Evolutionary conservation across 2,329 filamentous ascomycete genomes (phyloP).

Genomic region (Chalara sp.): DNA sequence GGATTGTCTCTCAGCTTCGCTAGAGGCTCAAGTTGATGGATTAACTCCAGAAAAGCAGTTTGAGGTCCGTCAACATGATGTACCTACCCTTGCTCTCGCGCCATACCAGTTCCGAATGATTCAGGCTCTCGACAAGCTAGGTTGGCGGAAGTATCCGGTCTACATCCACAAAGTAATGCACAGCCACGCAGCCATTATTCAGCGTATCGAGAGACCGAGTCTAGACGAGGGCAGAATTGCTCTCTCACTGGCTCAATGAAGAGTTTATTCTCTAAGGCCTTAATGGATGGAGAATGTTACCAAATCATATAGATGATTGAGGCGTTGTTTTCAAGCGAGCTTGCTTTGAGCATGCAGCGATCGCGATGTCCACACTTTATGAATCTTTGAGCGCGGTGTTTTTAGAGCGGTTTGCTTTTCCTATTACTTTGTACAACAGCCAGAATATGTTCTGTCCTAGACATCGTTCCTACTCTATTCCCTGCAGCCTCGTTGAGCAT

Average conservation of each 20-base stretch:
- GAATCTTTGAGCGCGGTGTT: no score
- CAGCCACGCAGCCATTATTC: constrained; percentile 85
- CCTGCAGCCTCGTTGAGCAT: no score
- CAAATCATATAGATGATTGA: no score
- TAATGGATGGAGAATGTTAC: no score
- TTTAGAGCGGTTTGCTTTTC: no score
- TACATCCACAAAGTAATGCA: constrained; percentile 74
- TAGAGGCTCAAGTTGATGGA: constrained; percentile 2
- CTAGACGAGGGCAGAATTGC: constrained; percentile 68
- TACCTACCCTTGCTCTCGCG: constrained; percentile 70
- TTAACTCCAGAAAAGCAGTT: constrained; percentile 13
- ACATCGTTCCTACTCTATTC: no score
- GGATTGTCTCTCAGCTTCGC: constrained; percentile 4
- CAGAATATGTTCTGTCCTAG: no score
- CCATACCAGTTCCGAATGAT: constrained; percentile 82
- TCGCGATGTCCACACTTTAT: background rate
- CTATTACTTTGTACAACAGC: no score
- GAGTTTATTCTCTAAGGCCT: constrained; percentile 47
- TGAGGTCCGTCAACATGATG: constrained; percentile 16
- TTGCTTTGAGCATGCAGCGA: no score
- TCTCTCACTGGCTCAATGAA: constrained; percentile 73
- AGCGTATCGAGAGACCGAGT: constrained; percentile 57
- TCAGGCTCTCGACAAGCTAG: constrained; percentile 60
- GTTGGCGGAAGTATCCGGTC: constrained; percentile 60
- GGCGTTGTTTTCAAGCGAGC: no score